phyloP scores from a whole-genome alignment of 2,329 filamentous ascomycete species.

The Dendryphion nanum region DNA sequence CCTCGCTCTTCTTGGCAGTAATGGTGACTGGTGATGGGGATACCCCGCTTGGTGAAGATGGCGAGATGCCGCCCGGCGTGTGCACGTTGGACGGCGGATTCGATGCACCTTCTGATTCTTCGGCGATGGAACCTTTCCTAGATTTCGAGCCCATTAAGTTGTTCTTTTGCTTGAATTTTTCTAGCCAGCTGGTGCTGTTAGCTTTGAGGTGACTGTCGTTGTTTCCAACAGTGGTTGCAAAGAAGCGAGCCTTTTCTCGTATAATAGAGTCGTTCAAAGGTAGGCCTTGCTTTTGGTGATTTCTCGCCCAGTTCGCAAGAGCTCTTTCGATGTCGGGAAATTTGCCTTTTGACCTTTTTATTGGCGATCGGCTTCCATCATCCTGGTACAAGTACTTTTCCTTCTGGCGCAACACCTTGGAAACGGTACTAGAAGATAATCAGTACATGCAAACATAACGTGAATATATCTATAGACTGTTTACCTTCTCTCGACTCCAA shows the following conservation, averaged over 20 bases:
- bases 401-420: slow-evolving; percentile 90
- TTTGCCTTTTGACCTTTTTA: slow-evolving; percentile 81
- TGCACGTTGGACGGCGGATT: slow-evolving; percentile 58
- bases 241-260: slow-evolving; percentile 78
- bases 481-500: slow-evolving; percentile 97
- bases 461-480: too few species aligned
- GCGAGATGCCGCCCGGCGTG: slow-evolving; percentile 67
- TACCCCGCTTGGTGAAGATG: slow-evolving; percentile 67
- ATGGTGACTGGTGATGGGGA: slow-evolving; percentile 69
- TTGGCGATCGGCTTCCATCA: slow-evolving; percentile 74
- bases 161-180: slow-evolving; percentile 94
- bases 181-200: slow-evolving; percentile 77
- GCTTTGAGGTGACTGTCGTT: slow-evolving; percentile 70
- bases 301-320: slow-evolving; percentile 81
- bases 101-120: slow-evolving; percentile 66
- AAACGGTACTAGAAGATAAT: slow-evolving; percentile 74
- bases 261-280: slow-evolving; percentile 78
- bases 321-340: slow-evolving; percentile 90
- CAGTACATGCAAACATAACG: slow-evolving; percentile 6
- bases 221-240: slow-evolving; percentile 70
- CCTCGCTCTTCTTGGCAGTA: slow-evolving; percentile 63
- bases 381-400: slow-evolving; percentile 88
- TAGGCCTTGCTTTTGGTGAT: slow-evolving; percentile 73
- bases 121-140: slow-evolving; percentile 56
- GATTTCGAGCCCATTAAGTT: slow-evolving; percentile 56